A percentile compares a stretch with the other conserved stretches of the same genome.
phyloP scores from a whole-genome alignment of 805 yeast species.

The Kuraishia cidri region DNA sequence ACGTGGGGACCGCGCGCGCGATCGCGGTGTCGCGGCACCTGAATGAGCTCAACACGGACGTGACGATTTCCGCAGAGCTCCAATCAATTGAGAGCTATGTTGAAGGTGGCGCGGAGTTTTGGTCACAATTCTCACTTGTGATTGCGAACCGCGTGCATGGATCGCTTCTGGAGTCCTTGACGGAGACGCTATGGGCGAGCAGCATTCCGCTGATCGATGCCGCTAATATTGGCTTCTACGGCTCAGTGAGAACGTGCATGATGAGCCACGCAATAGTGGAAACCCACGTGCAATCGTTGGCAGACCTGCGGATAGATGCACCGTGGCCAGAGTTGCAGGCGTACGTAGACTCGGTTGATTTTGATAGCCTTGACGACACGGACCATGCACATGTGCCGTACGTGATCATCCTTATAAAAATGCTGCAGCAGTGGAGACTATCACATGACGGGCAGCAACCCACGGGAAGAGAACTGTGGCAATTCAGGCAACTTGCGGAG shows the following conservation, averaged over 20 bases:
- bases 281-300: slow-evolving; percentile 56
- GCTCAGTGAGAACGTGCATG: slow-evolving; percentile 41
- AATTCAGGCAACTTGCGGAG: slow-evolving; percentile 26
- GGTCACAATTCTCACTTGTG: slow-evolving; percentile 42
- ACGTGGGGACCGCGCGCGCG: slow-evolving; percentile 33
- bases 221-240: slow-evolving; percentile 56
- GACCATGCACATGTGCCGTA: slow-evolving; percentile 61
- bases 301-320: slow-evolving; percentile 54
- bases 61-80: slow-evolving; percentile 24
- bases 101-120: slow-evolving; percentile 21
- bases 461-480: slow-evolving; percentile 14
- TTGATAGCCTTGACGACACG: slow-evolving; percentile 33
- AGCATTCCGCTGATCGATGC: slow-evolving; percentile 48
- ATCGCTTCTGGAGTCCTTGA: slow-evolving; percentile 17
- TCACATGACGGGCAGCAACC: slow-evolving; percentile 8
- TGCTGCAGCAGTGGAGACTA: slow-evolving; percentile 30
- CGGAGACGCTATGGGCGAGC: slow-evolving; percentile 28
- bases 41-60: slow-evolving; percentile 54
- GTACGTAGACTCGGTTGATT: slow-evolving; percentile 40
- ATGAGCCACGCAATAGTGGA: slow-evolving; percentile 62
- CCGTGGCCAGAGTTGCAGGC: slow-evolving; percentile 66
- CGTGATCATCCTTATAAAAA: slow-evolving; percentile 49
- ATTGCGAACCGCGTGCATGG: slow-evolving; percentile 9
- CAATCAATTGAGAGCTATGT: too few species aligned
- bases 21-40: slow-evolving; percentile 29